A percentile compares a stretch with the other conserved stretches of the same genome.
phyloP scores from a whole-genome alignment of 352 stramenopile species.

The Plasmopara halstedii region DNA sequence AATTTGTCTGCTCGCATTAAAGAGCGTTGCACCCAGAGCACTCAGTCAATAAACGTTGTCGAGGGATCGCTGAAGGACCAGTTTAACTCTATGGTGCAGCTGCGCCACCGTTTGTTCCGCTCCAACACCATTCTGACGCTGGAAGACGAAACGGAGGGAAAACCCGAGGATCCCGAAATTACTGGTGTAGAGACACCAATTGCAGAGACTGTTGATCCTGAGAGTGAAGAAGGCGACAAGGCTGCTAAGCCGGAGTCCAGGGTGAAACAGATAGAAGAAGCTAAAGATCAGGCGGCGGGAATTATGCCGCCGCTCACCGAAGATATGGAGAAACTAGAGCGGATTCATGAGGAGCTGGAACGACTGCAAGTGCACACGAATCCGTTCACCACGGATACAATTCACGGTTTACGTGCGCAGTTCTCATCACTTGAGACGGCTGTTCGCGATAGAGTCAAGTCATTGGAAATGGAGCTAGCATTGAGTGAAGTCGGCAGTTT shows the following conservation, averaged over 20 bases:
- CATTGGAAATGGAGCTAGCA: conserved; percentile 84
- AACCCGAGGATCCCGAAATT: conserved; percentile 28
- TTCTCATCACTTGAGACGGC: conserved; percentile 77
- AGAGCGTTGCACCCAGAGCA: conserved; percentile 63
- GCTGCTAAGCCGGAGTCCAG: conserved; percentile 10
- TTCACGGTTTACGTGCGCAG: conserved; percentile 78
- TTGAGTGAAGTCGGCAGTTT: conserved; percentile 80
- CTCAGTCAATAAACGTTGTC: conserved; percentile 71
- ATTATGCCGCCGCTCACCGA: conserved; percentile 45
- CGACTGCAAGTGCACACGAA: conserved; percentile 82
- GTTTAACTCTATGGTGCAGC: conserved; percentile 68
- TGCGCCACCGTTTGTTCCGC: conserved; percentile 64
- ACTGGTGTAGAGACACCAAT: conserved; percentile 18
- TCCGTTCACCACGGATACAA: conserved; percentile 86
- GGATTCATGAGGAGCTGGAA: conserved; percentile 77
- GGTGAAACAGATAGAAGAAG: conserved; percentile 15
- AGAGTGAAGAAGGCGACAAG: conserved; percentile 27
- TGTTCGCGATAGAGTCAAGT: conserved; percentile 79
- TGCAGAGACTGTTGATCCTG: conserved; percentile 11
- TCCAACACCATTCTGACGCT: conserved; percentile 37
- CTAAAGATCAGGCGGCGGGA: conserved; percentile 21
- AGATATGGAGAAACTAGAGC: conserved; percentile 80
- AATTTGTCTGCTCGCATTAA: conserved; percentile 66
- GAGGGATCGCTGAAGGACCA: conserved; percentile 72
- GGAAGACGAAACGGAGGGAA: conserved; percentile 31